Base-by-base conservation (phyloP, 1,139 yeast species). In the Arxiozyma slooffiae region DNA sequence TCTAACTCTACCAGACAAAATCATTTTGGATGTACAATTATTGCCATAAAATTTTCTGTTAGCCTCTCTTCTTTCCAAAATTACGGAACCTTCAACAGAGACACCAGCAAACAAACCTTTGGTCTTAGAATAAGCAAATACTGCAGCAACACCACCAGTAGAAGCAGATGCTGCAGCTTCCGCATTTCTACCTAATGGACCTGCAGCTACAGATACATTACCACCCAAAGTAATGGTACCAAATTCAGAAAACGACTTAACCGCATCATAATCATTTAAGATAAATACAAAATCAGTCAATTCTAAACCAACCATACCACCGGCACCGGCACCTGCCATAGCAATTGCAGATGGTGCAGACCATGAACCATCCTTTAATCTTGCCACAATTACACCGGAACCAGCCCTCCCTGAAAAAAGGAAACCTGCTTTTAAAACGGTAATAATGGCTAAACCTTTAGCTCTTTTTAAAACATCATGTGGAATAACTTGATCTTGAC, bases 91-190 rank as follows among this genome's bases (percentile, higher is more conserved):
- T 71, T 92, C 98, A 49, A 92, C 78, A 1, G 97, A 90, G 34
- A 92, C 94, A 62, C 98, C 98, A 0, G 98, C 98, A 72, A 88
- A 92, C 50, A 92, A 76, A 54, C 98, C 98, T 67, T 94, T 92
- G 2, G 97, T 90, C 69, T 92, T 92, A 17, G 97, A 88, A 69
- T 92, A 92, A 1, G 97, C 75, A 66, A 90, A 92, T 18, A 92
- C 83, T 5, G 98, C 96, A 3, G 97, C 86, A 7, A 90, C 95
- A 53, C 85, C 77, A 61, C 84, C 84, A 53, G 88, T 71, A 2
- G 97, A 87, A 0, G 97, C 98, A 39, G 95, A 81, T 22, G 97
- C 98, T 16, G 95, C 96, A 41, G 96, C 97, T 68, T 92, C 98
- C 3, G 97, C 98, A 62, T 88, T 90, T 71, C 98, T 81, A 53